Conservation (phyloP, 2,329 filamentous ascomycete genomes). For the Trichoderma sp. region DNA sequence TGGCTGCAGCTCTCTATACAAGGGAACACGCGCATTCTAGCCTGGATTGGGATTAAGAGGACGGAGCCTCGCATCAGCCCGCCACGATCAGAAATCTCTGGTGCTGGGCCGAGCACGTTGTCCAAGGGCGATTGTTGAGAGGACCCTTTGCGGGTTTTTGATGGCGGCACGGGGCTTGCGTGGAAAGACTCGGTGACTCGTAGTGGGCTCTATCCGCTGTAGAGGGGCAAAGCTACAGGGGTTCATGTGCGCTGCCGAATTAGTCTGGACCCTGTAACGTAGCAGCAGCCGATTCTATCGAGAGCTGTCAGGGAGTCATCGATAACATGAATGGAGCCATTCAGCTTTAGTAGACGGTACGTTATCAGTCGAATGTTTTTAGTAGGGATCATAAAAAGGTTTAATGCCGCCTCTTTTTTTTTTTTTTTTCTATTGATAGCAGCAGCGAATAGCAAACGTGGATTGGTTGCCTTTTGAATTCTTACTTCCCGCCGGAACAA, state of each 20-base stretch:
- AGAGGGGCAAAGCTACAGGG: neutral
- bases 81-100: neutral
- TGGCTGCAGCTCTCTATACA: neutral
- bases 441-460: neutral
- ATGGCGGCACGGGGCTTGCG: neutral
- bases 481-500: conserved; percentile 6
- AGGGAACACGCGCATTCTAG: neutral
- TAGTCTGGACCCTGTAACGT: neutral
- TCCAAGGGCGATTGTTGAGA: conserved; percentile 1
- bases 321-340: neutral
- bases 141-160: neutral
- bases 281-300: neutral
- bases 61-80: conserved; percentile 1
- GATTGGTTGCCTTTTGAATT: neutral
- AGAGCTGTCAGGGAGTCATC: neutral
- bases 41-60: neutral
- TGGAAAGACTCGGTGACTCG: neutral
- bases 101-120: conserved; percentile 7
- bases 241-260: neutral
- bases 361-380: neutral
- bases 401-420: neutral
- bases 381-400: neutral
- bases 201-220: neutral
- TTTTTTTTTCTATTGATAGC: neutral
- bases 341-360: neutral